Evolutionary conservation across 768 basidiomycete species (phyloP), one percentile per base, ranked within the genome.

Genomic region (Mycena rebaudengoi): DNA sequence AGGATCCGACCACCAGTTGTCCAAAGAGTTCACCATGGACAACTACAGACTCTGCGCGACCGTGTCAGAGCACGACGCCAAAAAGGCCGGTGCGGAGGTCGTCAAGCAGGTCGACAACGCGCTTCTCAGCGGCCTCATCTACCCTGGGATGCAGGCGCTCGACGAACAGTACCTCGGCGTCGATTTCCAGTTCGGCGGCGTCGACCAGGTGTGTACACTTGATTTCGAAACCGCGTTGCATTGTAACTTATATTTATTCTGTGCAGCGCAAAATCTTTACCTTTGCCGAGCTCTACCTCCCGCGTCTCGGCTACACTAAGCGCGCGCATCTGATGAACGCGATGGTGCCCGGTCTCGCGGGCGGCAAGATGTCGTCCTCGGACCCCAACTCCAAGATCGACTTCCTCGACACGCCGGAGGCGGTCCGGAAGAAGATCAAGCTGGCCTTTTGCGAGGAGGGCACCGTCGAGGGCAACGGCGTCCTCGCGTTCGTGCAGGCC

Each of bases 371-470:
- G 98, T 98, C 96, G 16, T 91, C 96, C 1, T 99, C 97, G 1
- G 97, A 99, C 70, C 95, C 95, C 29, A 94, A 98, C 75, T 96
- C 93, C 66, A 99, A 99, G 78, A 97, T 99, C 75, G 98, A 99
- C 80, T 94, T 99, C 78, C 88, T 99, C 65, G 97, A 99, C 76
- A 75, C 88, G 4, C 89, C 96, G 0, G 91, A 93, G 28, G 86
- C 82, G 40, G 86, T 98, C 49, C 90, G 91, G 71, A 90, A 88
- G 78, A 99, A 98, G 82, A 87, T 99, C 77, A 95, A 92, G 76
- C 82, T 83, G 23, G 96, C 98, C 1, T 95, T 97, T 74, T 99
- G 96, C 76, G 95, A 97, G 70, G 95, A 96, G 70, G 96, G 96
- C 16, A 95, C 92, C 72, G 80, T 88, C 51, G 85, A 87, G 44